Base-by-base conservation (phyloP, 2,329 filamentous ascomycete species). In the Epichloe typhina region DNA sequence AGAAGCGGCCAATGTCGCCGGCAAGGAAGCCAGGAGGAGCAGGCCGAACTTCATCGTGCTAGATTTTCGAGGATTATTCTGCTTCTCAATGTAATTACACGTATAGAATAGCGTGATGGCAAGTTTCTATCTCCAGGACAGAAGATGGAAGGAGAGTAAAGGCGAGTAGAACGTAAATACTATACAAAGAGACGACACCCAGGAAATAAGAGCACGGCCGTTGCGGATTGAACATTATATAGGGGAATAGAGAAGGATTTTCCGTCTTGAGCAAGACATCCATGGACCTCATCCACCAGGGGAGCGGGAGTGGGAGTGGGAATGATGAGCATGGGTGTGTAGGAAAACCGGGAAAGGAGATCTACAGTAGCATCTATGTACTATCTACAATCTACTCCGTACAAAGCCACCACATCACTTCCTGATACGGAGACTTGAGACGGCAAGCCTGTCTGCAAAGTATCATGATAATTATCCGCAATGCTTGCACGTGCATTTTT, bases 1-100 rank as follows among this genome's bases (percentile, higher is more conserved):
- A 31, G 47, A 40, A 11, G 54, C 49, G 11, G 61, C 57, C 43
- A 64, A 43, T 36, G 55, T 51, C 37, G 59, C 57, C 8, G 52
- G 51, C 46, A 54, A 19, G 31, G 21, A 35, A 41, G 54, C 52
- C 51, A 52, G 41, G 37, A 54, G 19, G 13, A 52, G 7, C 37
- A 51, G 31, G 38, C 19, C 19, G 48, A 47, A 47, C 50, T 52
- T 50, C 54, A 55, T 59, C 15, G 6, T 39, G 39, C n/a, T 7
- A 15, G n/a, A n/a, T 9, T 17, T 37, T 40, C 42, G 13, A 15
- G 33, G 15, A n/a, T 46, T 15, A 37, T 5, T 31, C 13, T 36
- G 12, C 9, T 41, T 36, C n/a, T 17, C 33, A 33, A 4, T 15
- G 31, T 21, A 13, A 19, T 23, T 23, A 41, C 19, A 8, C n/a